phyloP scores from a whole-genome alignment of 1,284 basidiomycete species.

The Ceratobasidium sp. region DNA sequence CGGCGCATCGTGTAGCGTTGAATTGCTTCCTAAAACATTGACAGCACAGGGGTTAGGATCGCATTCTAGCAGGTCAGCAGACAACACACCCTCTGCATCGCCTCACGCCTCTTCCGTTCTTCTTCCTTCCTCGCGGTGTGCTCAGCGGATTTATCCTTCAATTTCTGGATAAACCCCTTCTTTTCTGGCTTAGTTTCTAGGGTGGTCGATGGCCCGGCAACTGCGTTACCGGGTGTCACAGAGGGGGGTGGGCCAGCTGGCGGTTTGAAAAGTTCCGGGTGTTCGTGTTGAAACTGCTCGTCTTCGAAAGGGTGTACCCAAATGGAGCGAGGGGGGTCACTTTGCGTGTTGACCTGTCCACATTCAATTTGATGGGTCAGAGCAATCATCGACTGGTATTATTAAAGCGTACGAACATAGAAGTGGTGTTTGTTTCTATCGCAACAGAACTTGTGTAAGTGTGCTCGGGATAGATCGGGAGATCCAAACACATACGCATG shows the following conservation, averaged over 20 bases:
- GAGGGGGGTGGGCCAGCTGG: conserved; percentile 5
- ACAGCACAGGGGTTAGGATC: not conserved
- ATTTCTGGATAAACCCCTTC: conserved; percentile 39
- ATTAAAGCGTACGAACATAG: conserved; percentile 54
- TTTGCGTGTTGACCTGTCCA: conserved; percentile 69
- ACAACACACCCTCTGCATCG: conserved; percentile 14
- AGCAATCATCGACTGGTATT: conserved; percentile 1
- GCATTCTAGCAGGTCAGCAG: not conserved
- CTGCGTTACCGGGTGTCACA: not conserved
- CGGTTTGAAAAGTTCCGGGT: conserved; percentile 19
- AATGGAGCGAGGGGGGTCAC: conserved; percentile 71
- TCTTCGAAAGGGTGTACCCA: conserved; percentile 79
- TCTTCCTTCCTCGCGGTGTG: conserved; percentile 39
- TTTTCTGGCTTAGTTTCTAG: conserved; percentile 17
- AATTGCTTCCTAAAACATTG: conserved; percentile 10
- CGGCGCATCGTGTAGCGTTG: conserved; percentile 27
- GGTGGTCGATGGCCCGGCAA: conserved; percentile 18
- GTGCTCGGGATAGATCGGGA: not conserved
- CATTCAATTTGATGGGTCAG: conserved; percentile 54
- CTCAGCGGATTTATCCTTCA: conserved; percentile 36
- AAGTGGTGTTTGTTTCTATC: conserved; percentile 59
- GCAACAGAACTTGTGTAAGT: conserved; percentile 14
- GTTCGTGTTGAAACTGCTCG: conserved; percentile 60
- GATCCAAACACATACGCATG: conserved; percentile 46
- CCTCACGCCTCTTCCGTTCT: conserved; percentile 34